Conservation (phyloP, 2,329 filamentous ascomycete species). For the Phyllosticta citribraziliensis region DNA sequence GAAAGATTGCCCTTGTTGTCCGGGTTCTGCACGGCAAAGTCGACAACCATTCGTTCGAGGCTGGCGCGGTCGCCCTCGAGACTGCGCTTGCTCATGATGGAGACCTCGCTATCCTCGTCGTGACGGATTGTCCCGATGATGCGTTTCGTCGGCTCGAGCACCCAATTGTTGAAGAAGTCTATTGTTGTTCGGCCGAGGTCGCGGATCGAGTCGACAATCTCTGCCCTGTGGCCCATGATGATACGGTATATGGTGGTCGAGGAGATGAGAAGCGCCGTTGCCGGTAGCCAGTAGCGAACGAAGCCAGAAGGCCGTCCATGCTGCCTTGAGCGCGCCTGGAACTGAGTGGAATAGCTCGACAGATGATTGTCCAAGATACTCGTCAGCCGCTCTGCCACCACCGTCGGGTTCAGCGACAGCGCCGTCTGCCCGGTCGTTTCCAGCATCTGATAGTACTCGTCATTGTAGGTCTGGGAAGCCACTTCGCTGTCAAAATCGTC, state of each 20-base stretch:
- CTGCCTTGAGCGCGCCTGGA: conserved; percentile 45
- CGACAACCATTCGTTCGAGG: conserved; percentile 94
- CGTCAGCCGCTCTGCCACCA: conserved; percentile 58
- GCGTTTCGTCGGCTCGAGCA: conserved; percentile 73
- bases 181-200: conserved; percentile 69
- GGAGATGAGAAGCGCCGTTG: conserved; percentile 55
- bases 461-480: conserved; percentile 45
- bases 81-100: conserved; percentile 90
- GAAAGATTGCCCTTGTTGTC: conserved; percentile 50
- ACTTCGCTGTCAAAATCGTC: conserved; percentile 47
- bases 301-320: conserved; percentile 68
- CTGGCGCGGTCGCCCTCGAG: conserved; percentile 83
- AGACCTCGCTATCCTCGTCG: conserved; percentile 85
- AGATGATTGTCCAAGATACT: conserved; percentile 60
- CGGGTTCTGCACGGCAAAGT: conserved; percentile 81
- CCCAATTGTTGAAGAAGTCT: conserved; percentile 96
- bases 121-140: conserved; percentile 88
- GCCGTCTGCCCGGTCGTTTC: conserved; percentile 20
- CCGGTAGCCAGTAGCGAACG: conserved; percentile 83
- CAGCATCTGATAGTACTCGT: conserved; percentile 36
- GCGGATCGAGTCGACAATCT: conserved; percentile 69
- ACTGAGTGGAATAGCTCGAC: conserved; percentile 53
- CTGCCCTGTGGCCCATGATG: conserved; percentile 61
- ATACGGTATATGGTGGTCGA: conserved; percentile 80
- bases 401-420: conserved; percentile 33